A percentile compares a stretch with the other conserved stretches of the same genome.
Conservation (phyloP, 1,284 basidiomycete genomes). For the Waitea zeae region DNA sequence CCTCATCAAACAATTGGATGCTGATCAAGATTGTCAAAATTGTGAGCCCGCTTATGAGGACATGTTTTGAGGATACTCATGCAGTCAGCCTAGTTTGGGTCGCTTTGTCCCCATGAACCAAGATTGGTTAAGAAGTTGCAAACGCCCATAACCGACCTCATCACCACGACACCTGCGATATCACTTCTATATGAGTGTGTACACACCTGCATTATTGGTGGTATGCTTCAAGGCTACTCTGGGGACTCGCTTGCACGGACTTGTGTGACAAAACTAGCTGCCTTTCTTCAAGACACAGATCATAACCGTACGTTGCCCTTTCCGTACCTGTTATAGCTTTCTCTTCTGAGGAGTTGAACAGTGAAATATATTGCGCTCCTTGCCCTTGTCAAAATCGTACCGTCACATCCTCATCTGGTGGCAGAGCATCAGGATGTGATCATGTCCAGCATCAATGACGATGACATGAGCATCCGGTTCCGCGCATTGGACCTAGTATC, state of each 20-base stretch:
- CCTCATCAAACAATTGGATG: slow-evolving; percentile 98
- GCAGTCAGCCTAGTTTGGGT: slow-evolving; percentile 88
- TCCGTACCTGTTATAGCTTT: slow-evolving; percentile 4
- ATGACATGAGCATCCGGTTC: slow-evolving; percentile 92
- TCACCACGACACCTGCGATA: slow-evolving; percentile 91
- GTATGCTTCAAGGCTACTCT: slow-evolving; percentile 74
- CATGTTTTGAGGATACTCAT: slow-evolving; percentile 1
- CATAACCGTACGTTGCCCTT: slow-evolving; percentile 75
- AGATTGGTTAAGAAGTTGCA: slow-evolving; percentile 89
- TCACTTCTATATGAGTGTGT: slow-evolving; percentile 97
- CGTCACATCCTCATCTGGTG: slow-evolving; percentile 81
- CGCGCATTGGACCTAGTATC: slow-evolving; percentile 86
- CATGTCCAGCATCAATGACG: slow-evolving; percentile 77
- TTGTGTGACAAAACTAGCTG: slow-evolving; percentile 88
- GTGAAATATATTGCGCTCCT: slow-evolving; percentile 95
- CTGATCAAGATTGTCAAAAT: slow-evolving; percentile 97
- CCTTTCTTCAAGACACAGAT: slow-evolving; percentile 84
- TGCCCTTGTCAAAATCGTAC: slow-evolving; percentile 91
- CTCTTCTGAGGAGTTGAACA: slow-evolving; percentile 14
- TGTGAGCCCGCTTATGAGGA: slow-evolving; percentile 24
- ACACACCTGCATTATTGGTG: slow-evolving; percentile 93
- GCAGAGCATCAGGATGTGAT: slow-evolving; percentile 90
- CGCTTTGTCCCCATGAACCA: slow-evolving; percentile 80
- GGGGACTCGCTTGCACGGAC: slow-evolving; percentile 75
- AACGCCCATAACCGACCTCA: slow-evolving; percentile 85